Conservation (phyloP, 768 basidiomycete species). For the Lactarius psammicola region DNA sequence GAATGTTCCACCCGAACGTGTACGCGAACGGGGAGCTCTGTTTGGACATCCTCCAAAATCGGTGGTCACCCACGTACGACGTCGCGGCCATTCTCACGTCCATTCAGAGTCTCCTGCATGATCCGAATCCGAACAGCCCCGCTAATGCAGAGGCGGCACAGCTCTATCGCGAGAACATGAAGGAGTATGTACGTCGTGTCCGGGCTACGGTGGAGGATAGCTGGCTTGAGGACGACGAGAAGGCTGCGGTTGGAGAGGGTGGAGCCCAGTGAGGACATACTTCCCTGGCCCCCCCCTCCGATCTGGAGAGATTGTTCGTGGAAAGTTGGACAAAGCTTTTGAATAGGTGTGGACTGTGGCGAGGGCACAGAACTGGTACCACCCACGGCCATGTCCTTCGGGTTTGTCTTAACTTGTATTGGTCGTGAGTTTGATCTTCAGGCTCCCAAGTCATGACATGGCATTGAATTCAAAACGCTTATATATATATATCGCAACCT, state of each 20-base stretch:
- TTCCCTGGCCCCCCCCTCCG: background rate
- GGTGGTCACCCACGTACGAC: slow-evolving; percentile 99
- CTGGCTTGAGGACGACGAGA: slow-evolving; percentile 80
- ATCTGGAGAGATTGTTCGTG: slow-evolving; percentile 2
- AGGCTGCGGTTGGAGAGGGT: slow-evolving; percentile 55
- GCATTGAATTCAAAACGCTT: background rate
- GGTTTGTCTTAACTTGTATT: slow-evolving; percentile 6
- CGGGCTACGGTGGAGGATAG: slow-evolving; percentile 93
- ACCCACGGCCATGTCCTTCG: background rate
- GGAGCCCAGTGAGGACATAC: slow-evolving; percentile 20
- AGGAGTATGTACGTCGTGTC: slow-evolving; percentile 93
- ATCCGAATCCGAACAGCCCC: slow-evolving; percentile 97
- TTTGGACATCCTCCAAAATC: slow-evolving; percentile 96
- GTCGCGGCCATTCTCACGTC: slow-evolving; percentile 97
- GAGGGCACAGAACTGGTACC: background rate
- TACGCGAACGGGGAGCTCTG: slow-evolving; percentile 98
- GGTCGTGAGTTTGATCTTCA: slow-evolving; percentile 8
- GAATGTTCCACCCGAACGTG: slow-evolving; percentile 99
- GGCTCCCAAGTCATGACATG: background rate
- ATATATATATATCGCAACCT: background rate
- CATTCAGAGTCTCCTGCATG: slow-evolving; percentile 93
- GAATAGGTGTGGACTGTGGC: slow-evolving; percentile 8
- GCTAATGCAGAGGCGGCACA: slow-evolving; percentile 98
- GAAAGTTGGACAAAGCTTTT: background rate
- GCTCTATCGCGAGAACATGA: slow-evolving; percentile 96